Base-by-base conservation (phyloP, 2,329 filamentous ascomycete genomes). In the Hirsutella rhossiliensis region DNA sequence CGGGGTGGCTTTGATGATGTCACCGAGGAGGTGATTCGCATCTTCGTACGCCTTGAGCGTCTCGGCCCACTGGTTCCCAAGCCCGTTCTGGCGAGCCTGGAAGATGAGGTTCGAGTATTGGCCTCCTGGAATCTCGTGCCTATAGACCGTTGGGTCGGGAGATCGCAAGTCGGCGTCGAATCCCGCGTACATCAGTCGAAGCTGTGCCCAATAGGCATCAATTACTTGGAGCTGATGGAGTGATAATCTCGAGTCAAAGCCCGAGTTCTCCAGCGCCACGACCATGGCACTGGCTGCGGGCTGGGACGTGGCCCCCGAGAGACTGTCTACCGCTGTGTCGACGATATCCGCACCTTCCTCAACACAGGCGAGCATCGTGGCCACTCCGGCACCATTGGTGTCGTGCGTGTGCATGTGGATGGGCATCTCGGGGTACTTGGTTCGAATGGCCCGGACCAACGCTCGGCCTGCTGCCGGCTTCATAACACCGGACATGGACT, bases 31-130 rank as follows among this genome's bases (percentile, higher is more conserved):
- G 54, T 94, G 84, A 63, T 98, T 98, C 64, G 92, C 92, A 53
- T 94, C 80, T 65, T 96, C 90, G 65, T 98, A 98, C 0, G 92
- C 90, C 76, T 97, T 97, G 82, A 97, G 98, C 48, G 92, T 98
- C 71, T 96, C 87, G 12, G 89, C 83, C 92, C 92, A 98, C 68
- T 96, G 87, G 51, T 87, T 82, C 58, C 92, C 92, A 19, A 98
- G 84, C 90, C 68, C 98, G 11, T 42, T 42, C 31, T 42, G 31
- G 15, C 40, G 40, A 3, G 40, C 40, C 19, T 42, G 92, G 84
- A 98, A 98, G 79, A 98, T 95, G 72, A 97, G 84, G 74, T 97
- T 97, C 69, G 92, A 97, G 55, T 97, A 76, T 68, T 98, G 92
- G 52, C 92, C 92, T 69, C 92, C 92, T 38, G 92, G 92, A 55